Base-by-base conservation (phyloP, 208 protist genomes). In the Leishmania turanica region DNA sequence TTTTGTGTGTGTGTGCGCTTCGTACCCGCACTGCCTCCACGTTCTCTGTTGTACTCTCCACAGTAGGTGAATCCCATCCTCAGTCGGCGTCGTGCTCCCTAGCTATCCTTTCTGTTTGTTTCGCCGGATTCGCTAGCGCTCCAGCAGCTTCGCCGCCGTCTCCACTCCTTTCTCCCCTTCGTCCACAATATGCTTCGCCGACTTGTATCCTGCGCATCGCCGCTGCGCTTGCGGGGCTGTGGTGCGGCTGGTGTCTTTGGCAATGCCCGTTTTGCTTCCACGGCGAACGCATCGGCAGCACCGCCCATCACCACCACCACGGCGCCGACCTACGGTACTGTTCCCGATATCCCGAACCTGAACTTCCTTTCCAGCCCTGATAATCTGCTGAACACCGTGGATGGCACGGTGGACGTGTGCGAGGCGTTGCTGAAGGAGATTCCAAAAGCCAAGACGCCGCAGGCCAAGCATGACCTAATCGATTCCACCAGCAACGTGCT, bases 401-500 rank as follows among this genome's bases (percentile, higher is more conserved):
- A 93, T 71, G 73, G 84, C 45, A 97, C 95, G 0, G 91, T 97
- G 51, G 90, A 90, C 45, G 82, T 94, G 31, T 96, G 92, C 69
- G 87, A 95, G 53, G 84, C 82, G 64, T 90, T 98, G 66, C 90
- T 97, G 42, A 87, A 89, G 54, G 89, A 87, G 58, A 95, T 98
- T 71, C 90, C 91, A 21, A 90, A 86, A 58, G 85, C 84, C 0
- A 87, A 84, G 49, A 92, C 87, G 24, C 90, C 90, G 78, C 93
- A 96, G 77, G 90, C 93, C 62, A 94, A 95, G 79, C 95, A 98
- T 88, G 95, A 98, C 82, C 81, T 98, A 40, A 95, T 97, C 82
- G 96, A 98, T 86, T 90, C 91, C 40, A 97, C 96, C 68, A 97
- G 90, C 88, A 98, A 98, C 81, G 89, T 96, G 2, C 87, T 98